Conservation (phyloP, 257 asterid species). For the Solanum chilense region DNA sequence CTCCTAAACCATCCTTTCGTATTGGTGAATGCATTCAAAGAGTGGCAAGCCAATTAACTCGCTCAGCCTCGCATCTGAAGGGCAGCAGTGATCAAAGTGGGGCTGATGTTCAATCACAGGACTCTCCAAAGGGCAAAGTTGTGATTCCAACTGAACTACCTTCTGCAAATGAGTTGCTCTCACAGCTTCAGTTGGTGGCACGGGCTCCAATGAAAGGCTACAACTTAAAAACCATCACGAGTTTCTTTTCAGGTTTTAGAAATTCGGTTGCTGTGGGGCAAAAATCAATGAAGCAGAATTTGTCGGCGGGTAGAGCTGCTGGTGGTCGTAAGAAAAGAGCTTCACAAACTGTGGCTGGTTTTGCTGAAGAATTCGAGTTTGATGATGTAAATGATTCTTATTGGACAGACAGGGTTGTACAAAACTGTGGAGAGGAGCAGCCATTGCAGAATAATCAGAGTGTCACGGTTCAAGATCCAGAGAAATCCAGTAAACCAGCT, state of each 20-base stretch:
- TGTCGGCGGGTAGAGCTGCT: conserved; percentile 2
- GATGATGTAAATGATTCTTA: conserved; percentile 86
- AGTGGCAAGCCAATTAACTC: conserved; percentile 83
- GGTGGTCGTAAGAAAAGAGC: conserved; percentile 49
- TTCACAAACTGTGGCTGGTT: conserved; percentile 25
- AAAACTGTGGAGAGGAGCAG: conserved; percentile 60
- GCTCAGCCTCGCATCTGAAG: conserved; percentile 39
- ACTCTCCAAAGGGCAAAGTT: conserved; percentile 21
- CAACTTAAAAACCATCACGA: conserved; percentile 3
- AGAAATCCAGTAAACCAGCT: conserved; percentile 29
- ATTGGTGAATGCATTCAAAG: conserved; percentile 92
- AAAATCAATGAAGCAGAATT: background rate
- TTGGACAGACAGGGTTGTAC: conserved; percentile 84
- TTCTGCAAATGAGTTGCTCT: conserved; percentile 47
- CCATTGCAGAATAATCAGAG: conserved; percentile 34
- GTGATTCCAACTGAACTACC: conserved; percentile 33
- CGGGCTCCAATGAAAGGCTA: conserved; percentile 41
- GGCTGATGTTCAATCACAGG: conserved; percentile 23
- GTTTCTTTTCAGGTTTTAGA: conserved; percentile 59
- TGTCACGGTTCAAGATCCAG: conserved; percentile 20
- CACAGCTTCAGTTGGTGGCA: conserved; percentile 59
- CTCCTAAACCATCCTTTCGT: conserved; percentile 74
- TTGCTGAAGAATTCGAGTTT: conserved; percentile 77
- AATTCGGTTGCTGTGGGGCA: conserved; percentile 40
- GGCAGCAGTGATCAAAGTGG: conserved; percentile 23